A percentile compares a stretch with the other conserved stretches of the same genome.
phyloP scores from a whole-genome alignment of 768 basidiomycete species.

The Hortiboletus campestris region DNA sequence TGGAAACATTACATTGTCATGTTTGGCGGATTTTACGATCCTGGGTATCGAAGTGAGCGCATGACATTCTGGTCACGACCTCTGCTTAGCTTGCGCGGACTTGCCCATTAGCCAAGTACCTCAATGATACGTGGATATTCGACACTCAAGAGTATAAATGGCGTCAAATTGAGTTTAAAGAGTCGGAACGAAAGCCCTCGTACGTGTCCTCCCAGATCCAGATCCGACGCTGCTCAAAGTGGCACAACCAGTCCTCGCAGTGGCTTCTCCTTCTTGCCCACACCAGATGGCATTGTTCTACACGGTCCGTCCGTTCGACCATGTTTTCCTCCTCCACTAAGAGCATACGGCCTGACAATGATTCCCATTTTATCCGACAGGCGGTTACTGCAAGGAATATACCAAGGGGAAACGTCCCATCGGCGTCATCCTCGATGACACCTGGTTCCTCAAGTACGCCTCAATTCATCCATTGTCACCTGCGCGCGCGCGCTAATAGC shows the following conservation, averaged over 20 bases:
- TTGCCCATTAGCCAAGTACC: conserved; percentile 59
- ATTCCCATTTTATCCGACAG: conserved; percentile 32
- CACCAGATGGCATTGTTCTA: conserved; percentile 73
- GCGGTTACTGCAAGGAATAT: conserved; percentile 92
- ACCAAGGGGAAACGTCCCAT: conserved; percentile 78
- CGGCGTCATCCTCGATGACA: conserved; percentile 88
- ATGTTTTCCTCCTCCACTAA: neutral
- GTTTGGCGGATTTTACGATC: conserved; percentile 91
- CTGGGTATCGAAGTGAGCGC: conserved; percentile 67
- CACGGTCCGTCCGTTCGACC: conserved; percentile 49
- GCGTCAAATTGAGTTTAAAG: conserved; percentile 72
- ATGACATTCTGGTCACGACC: too few relatives aligned
- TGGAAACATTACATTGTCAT: conserved; percentile 88
- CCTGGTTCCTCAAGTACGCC: conserved; percentile 77
- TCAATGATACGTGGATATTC: conserved; percentile 84
- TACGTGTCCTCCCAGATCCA: conserved; percentile 30
- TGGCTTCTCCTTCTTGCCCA: conserved; percentile 83
- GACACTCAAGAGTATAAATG: conserved; percentile 86
- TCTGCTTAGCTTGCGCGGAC: neutral
- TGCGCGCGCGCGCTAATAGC: neutral
- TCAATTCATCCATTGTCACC: neutral
- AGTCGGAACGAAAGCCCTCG: conserved; percentile 73
- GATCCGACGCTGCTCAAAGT: neutral
- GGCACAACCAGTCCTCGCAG: conserved; percentile 54
- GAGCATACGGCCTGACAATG: too few relatives aligned